Conservation (phyloP, 495 filamentous ascomycete genomes). For the Lophiostoma macrostomum region DNA sequence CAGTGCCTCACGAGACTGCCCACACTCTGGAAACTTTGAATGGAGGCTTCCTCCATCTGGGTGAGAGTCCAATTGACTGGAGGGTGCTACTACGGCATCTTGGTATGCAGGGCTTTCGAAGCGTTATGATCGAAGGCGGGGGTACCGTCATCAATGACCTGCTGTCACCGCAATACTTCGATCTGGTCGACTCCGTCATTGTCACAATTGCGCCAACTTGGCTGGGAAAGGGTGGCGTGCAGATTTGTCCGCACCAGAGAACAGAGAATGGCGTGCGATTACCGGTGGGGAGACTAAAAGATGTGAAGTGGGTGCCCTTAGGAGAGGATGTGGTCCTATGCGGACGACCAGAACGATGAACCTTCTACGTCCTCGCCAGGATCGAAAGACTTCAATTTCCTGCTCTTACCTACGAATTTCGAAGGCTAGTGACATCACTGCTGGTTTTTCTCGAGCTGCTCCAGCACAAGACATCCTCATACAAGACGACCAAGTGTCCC, state of each 20-base stretch:
- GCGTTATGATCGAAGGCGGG: constrained; percentile 88
- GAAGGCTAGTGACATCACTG: no score
- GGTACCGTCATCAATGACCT: constrained; percentile 74
- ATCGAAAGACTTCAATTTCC: no score
- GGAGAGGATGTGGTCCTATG: constrained; percentile 80
- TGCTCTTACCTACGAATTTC: no score
- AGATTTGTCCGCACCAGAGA: constrained; percentile 60
- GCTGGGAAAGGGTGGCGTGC: constrained; percentile 74
- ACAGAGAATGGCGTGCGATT: constrained; percentile 51
- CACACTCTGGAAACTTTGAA: no score
- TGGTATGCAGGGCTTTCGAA: constrained; percentile 59
- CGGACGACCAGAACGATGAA: constrained; percentile 48
- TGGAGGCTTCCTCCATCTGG: no score
- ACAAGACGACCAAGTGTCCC: no score
- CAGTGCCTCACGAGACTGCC: no score
- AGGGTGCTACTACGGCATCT: constrained; percentile 57
- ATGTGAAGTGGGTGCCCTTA: constrained; percentile 68
- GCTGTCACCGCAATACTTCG: constrained; percentile 57
- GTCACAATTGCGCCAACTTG: constrained; percentile 83
- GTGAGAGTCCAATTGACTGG: no score
- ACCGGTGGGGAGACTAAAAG: constrained; percentile 58
- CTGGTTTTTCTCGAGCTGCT: no score
- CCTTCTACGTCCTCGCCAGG: no score
- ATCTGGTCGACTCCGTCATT: constrained; percentile 68
- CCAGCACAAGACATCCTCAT: no score